A percentile compares a stretch with the other conserved stretches of the same genome.
These are phyloP conservation scores for Corymbia calophylla DNA, from an alignment of 441 rosid genomes.

Conservation along the genomic window DNA sequence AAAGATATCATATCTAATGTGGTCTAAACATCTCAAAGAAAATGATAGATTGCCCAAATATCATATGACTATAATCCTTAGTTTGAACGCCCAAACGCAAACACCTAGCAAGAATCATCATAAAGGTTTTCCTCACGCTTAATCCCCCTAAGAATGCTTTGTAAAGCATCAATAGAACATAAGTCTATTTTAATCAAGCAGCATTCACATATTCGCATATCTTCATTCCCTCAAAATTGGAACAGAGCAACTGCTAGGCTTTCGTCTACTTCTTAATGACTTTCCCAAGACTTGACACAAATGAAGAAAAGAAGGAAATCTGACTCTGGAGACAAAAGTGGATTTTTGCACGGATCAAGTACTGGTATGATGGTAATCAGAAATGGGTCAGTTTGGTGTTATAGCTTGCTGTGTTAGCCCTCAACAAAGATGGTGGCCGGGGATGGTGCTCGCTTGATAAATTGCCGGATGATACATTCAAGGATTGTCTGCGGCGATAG, in stretches of 20 bases:
- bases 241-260: neutral
- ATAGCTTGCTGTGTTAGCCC: neutral
- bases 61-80: neutral
- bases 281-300: neutral
- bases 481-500: neutral
- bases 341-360: neutral
- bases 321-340: neutral
- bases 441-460: neutral
- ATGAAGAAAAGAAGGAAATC: neutral
- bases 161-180: neutral
- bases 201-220: neutral
- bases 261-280: neutral
- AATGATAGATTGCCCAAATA: neutral
- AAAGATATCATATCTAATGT: neutral
- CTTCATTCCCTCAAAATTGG: neutral
- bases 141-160: neutral
- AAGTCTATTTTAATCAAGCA: neutral
- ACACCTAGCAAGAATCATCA: neutral
- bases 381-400: neutral
- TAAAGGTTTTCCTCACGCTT: neutral
- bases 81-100: neutral
- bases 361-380: neutral
- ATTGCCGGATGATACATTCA: neutral
- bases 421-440: neutral
- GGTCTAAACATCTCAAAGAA: neutral